phyloP scores from a whole-genome alignment of 805 yeast genomes.

The Saturnispora zaruensis region DNA sequence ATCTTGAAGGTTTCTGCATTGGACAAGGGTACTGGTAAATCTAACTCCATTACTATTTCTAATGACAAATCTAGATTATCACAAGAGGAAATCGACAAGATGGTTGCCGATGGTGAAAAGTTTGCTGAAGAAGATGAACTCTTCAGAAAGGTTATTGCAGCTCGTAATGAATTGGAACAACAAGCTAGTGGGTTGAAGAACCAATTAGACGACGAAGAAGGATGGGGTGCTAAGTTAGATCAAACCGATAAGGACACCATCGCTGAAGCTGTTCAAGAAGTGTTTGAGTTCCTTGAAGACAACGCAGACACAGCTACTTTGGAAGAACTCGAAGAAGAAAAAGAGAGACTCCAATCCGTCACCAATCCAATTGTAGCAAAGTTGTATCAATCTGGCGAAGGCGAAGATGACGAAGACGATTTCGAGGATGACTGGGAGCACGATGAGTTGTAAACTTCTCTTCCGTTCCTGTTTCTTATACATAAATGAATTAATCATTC shows the following conservation, averaged over 20 bases:
- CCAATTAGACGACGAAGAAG: slow-evolving; percentile 42
- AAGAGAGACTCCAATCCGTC: slow-evolving; percentile 66
- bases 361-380: slow-evolving; percentile 92
- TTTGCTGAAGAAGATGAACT: slow-evolving; percentile 86
- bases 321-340: slow-evolving; percentile 92
- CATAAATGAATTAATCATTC: background rate
- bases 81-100: slow-evolving; percentile 90
- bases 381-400: slow-evolving; percentile 39
- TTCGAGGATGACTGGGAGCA: slow-evolving; percentile 54
- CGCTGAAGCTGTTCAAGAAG: slow-evolving; percentile 79
- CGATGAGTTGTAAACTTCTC: slow-evolving; percentile 49
- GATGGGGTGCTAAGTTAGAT: slow-evolving; percentile 69
- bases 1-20: slow-evolving; percentile 78
- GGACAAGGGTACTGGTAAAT: slow-evolving; percentile 91
- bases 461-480: background rate
- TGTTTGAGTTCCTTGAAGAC: slow-evolving; percentile 60
- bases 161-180: slow-evolving; percentile 82
- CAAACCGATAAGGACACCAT: slow-evolving; percentile 89
- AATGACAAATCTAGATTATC: slow-evolving; percentile 92
- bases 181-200: slow-evolving; percentile 77
- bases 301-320: slow-evolving; percentile 73
- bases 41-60: slow-evolving; percentile 83
- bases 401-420: slow-evolving; percentile 42
- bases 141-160: slow-evolving; percentile 75
- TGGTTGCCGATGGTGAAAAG: slow-evolving; percentile 96